Conservation (phyloP, 208 protist genomes). For the Endotrypanum monterogeii region DNA sequence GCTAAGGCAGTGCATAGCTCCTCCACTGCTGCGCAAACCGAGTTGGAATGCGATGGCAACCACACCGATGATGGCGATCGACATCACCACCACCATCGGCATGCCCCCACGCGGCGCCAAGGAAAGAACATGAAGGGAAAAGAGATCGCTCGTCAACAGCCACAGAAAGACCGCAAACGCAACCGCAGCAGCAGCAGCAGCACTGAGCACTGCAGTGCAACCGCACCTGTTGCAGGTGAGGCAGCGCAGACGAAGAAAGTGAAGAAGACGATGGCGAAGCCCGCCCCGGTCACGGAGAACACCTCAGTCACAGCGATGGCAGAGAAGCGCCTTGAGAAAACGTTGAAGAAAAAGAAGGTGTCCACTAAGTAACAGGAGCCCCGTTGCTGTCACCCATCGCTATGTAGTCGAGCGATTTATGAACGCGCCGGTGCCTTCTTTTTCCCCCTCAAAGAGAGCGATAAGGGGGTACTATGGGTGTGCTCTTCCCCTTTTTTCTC, state of each 20-base stretch:
- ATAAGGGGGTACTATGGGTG: no score
- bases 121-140: conserved; percentile 3
- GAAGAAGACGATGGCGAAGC: conserved; percentile 15
- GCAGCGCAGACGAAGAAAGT: conserved; percentile 1
- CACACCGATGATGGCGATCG: neutral
- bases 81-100: neutral
- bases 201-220: neutral
- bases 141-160: neutral
- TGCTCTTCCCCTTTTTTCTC: no score
- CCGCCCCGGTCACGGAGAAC: neutral
- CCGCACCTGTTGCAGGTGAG: neutral
- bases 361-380: conserved; percentile 4
- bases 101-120: neutral
- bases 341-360: conserved; percentile 20
- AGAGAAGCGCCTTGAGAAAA: conserved; percentile 11
- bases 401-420: no score
- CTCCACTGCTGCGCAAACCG: neutral
- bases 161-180: conserved; percentile 5
- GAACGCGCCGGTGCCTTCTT: no score
- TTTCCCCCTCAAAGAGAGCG: no score
- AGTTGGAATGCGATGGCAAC: neutral
- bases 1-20: neutral
- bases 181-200: conserved; percentile 27
- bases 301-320: neutral
- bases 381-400: no score